Evolutionary conservation across 495 filamentous ascomycete species (phyloP).

Genomic region (Parmelia sp.): DNA sequence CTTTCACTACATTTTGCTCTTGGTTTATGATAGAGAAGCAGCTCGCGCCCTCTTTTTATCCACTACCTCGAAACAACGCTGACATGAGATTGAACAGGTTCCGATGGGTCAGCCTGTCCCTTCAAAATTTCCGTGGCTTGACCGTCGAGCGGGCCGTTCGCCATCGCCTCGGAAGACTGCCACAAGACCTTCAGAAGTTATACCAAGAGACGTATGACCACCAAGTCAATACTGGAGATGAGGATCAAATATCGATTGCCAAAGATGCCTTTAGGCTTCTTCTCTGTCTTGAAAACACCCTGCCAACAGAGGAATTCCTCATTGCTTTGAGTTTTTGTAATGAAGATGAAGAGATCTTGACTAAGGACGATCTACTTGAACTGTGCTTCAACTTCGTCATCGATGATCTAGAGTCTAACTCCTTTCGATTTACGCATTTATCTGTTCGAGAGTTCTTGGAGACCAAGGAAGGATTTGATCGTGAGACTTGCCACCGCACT

Average conservation of each 20-base stretch:
- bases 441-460: conserved; percentile 28
- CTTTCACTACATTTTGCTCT: neutral
- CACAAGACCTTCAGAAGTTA: conserved; percentile 5
- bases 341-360: neutral
- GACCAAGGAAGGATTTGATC: conserved; percentile 4
- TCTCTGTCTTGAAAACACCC: neutral
- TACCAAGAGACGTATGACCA: conserved; percentile 13
- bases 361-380: conserved; percentile 2
- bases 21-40: neutral
- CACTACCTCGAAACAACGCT: neutral
- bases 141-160: neutral
- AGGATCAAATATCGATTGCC: neutral
- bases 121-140: conserved; percentile 9
- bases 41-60: too few species aligned
- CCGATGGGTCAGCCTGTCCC: conserved; percentile 17
- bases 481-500: neutral
- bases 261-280: conserved; percentile 1
- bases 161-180: conserved; percentile 9
- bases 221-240: neutral
- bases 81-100: conserved; percentile 13
- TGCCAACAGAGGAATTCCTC: conserved; percentile 1
- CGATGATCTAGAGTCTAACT: conserved; percentile 18
- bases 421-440: conserved; percentile 32
- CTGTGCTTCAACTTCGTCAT: conserved; percentile 26
- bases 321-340: neutral